Evolutionary conservation across 2,329 filamentous ascomycete genomes (phyloP), one percentile per base, ranked within the genome.

Genomic region (Aspergillus carbonarius): DNA sequence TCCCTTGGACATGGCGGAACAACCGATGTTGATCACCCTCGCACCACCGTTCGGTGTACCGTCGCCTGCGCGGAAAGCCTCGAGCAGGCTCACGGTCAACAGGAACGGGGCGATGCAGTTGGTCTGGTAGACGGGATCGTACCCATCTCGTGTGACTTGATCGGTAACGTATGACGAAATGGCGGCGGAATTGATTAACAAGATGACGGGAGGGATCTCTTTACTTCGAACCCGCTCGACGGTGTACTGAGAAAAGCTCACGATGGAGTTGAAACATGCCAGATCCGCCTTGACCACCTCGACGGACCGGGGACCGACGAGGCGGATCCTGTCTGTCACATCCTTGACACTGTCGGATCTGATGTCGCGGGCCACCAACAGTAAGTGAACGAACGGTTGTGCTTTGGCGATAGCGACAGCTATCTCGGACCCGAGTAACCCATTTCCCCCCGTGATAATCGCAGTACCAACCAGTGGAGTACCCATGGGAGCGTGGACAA

Each of bases 21-120:
- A 74, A 35, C 73, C 73, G 48, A 75, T 66, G 55, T 74, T 72
- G 61, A 75, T 73, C 35, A 74, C 71, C 58, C 69, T 67, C 5
- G 72, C 69, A n/a, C 70, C 69, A 12, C 66, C 66, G 49, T 68
- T 68, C n/a, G 65, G 58, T 17, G 63, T 68, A 46, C 70, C 69
- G 57, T 71, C 68, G 23, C 71, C 71, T 10, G 69, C 71, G 15
- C 71, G 70, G 63, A 75, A 75, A 1, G 68, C 71, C 61, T 74
- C 73, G 10, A 75, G 68, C 46, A 75, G 44, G 51, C 68, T 70
- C 46, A 74, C 65, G 5, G 73, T 74, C 59, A 75, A 63, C 56
- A 74, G 62, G 59, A 75, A 74, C 17, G 72, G 71, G n/a, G 72
- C 67, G 17, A 75, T 59, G 55, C 72, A 74, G 59, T 74, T 75